These are phyloP conservation scores for Blastobotrys indianensis DNA, from an alignment of 1,139 yeast species.

Conservation along the genomic window DNA sequence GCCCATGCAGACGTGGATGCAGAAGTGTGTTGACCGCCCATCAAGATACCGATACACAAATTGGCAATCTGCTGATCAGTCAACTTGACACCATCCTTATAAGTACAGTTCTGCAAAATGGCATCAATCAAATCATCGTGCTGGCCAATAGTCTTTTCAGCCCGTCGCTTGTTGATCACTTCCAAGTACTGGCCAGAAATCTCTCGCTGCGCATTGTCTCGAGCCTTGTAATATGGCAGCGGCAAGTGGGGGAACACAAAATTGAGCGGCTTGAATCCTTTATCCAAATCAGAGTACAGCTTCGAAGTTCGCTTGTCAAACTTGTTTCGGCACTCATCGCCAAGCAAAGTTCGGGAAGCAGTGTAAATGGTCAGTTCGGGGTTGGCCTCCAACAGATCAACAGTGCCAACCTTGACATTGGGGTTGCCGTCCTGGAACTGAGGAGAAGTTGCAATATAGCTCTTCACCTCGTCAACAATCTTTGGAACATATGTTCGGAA, in stretches of 20 bases:
- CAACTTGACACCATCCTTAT: constrained; percentile 91
- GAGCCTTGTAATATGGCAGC: constrained; percentile 71
- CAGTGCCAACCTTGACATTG: constrained; percentile 43
- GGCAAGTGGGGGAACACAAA: constrained; percentile 94
- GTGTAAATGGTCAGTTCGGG: constrained; percentile 96
- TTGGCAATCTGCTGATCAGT: constrained; percentile 93
- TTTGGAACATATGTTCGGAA: constrained; percentile 83
- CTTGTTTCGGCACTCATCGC: constrained; percentile 82
- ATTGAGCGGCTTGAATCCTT: constrained; percentile 94
- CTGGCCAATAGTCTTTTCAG: constrained; percentile 55
- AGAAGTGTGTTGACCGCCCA: constrained; percentile 99
- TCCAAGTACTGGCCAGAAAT: constrained; percentile 77
- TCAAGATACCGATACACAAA: constrained; percentile 85
- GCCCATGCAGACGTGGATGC: constrained; percentile 96
- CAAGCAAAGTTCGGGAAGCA: constrained; percentile 85
- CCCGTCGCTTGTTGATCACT: constrained; percentile 69
- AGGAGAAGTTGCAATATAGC: constrained; percentile 52
- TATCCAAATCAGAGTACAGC: constrained; percentile 85
- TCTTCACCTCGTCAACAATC: constrained; percentile 68
- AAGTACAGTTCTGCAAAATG: constrained; percentile 72
- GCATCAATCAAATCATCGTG: constrained; percentile 87
- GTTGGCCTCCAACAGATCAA: constrained; percentile 75
- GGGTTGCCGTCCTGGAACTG: constrained; percentile 36
- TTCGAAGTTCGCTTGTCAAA: constrained; percentile 81
- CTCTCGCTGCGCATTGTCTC: constrained; percentile 82